A percentile compares a stretch with the other conserved stretches of the same genome.
These are phyloP conservation scores for Penicillium hesseltinei DNA, from an alignment of 2,329 filamentous ascomycete genomes.

Conservation along the genomic window DNA sequence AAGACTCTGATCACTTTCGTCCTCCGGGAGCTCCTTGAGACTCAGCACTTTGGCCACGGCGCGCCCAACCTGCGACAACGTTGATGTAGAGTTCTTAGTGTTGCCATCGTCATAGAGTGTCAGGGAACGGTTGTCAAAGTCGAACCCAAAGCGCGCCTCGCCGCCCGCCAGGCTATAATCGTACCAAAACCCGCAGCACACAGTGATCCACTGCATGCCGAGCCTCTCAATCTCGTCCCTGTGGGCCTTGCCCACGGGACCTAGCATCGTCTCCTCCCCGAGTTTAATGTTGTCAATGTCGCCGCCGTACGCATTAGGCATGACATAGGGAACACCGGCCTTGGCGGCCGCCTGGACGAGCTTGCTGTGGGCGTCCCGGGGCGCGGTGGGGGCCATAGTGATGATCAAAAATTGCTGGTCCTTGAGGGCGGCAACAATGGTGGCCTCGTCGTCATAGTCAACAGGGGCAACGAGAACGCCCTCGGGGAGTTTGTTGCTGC, in stretches of 20 bases:
- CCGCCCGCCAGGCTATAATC: no score
- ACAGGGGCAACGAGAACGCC: slow-evolving; percentile 46
- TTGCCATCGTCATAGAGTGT: no score
- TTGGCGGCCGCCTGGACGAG: slow-evolving; percentile 56
- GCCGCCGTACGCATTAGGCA: slow-evolving; percentile 51
- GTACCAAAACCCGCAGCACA: no score
- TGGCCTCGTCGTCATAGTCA: slow-evolving; percentile 49
- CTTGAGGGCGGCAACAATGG: slow-evolving; percentile 51
- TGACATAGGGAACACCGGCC: slow-evolving; percentile 55
- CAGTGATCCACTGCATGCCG: slow-evolving; percentile 27
- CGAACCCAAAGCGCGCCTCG: no score
- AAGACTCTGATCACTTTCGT: no score
- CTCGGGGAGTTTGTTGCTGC: slow-evolving; percentile 44
- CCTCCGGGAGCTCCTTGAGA: no score
- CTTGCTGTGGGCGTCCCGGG: slow-evolving; percentile 48
- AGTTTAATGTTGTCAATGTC: slow-evolving; percentile 35
- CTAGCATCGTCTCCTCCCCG: slow-evolving; percentile 40
- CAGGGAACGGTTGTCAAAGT: no score
- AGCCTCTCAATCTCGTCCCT: slow-evolving; percentile 42
- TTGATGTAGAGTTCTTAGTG: no score
- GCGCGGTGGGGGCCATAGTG: slow-evolving; percentile 48
- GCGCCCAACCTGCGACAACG: no score
- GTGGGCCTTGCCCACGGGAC: slow-evolving; percentile 22
- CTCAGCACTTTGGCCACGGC: no score
- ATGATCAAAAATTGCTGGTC: slow-evolving; percentile 60